phyloP scores from a whole-genome alignment of 2,329 filamentous ascomycete genomes.

The Neoscytalidium dimidiatum region DNA sequence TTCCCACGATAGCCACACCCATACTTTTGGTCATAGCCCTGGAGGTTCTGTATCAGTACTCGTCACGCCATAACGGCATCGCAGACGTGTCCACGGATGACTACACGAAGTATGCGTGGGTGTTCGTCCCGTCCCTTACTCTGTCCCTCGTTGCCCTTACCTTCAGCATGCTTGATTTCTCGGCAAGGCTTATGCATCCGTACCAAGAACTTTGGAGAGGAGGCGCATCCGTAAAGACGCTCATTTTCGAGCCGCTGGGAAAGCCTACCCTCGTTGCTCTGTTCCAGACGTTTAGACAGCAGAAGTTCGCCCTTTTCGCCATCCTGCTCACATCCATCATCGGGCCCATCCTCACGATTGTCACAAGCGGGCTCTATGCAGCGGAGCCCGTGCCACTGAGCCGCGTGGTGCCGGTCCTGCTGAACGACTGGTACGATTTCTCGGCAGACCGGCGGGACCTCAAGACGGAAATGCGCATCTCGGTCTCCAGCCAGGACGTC shows the following conservation, averaged over 20 bases:
- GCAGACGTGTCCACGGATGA: background rate
- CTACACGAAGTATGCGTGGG: background rate
- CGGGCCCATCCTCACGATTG: background rate
- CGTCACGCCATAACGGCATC: background rate
- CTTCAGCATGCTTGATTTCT: background rate
- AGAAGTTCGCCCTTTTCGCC: background rate
- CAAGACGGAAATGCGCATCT: background rate
- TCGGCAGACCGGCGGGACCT: background rate
- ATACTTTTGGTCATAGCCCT: background rate
- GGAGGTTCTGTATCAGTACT: background rate
- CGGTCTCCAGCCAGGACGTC: background rate
- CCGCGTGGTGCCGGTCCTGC: background rate
- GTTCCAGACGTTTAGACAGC: background rate
- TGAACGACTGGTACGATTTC: background rate
- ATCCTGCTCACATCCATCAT: background rate
- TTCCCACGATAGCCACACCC: background rate
- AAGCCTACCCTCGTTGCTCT: background rate
- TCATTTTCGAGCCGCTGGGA: background rate
- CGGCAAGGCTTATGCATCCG: background rate
- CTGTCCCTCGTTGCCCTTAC: background rate
- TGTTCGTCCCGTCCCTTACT: background rate
- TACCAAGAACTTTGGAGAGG: background rate
- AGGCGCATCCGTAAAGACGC: background rate
- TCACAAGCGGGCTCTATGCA: background rate
- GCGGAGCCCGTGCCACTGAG: background rate